phyloP scores from a whole-genome alignment of 306 rosid genomes.

The Quercus suber region DNA sequence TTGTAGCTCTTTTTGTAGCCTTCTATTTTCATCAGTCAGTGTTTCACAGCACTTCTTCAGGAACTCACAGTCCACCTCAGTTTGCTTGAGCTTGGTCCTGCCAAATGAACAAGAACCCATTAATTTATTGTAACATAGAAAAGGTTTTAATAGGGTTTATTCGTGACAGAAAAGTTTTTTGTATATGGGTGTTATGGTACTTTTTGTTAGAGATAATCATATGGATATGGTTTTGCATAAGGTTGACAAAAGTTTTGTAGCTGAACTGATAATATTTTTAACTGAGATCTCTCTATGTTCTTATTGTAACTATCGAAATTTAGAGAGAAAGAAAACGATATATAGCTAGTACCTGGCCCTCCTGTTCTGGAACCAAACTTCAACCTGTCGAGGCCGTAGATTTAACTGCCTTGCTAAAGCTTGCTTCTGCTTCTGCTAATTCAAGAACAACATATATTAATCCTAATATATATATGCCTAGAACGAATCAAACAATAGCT shows the following conservation, averaged over 20 bases:
- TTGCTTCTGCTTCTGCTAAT: slow-evolving; percentile 85
- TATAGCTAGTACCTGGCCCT: slow-evolving; percentile 71
- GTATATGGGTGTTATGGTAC: background rate
- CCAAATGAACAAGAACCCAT: background rate
- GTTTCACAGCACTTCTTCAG: slow-evolving; percentile 91
- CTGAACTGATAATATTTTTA: no score
- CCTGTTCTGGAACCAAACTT: slow-evolving; percentile 98
- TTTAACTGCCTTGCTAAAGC: slow-evolving; percentile 78
- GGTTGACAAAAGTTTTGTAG: no score
- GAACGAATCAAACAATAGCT: background rate
- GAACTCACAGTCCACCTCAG: slow-evolving; percentile 89
- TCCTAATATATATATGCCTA: background rate
- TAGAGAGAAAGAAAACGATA: no score
- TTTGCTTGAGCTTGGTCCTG: slow-evolving; percentile 97
- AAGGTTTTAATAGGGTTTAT: no score
- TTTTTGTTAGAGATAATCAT: background rate
- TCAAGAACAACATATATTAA: background rate
- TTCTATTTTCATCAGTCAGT: slow-evolving; percentile 80
- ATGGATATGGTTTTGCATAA: background rate
- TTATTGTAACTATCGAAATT: no score
- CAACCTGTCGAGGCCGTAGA: slow-evolving; percentile 88
- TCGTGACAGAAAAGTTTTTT: no score
- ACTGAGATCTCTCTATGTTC: no score
- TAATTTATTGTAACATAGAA: background rate
- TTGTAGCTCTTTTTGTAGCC: slow-evolving; percentile 77